Evolutionary conservation across 2,329 filamentous ascomycete species (phyloP), one percentile per base, ranked within the genome.

Genomic region (Capronia coronata): DNA sequence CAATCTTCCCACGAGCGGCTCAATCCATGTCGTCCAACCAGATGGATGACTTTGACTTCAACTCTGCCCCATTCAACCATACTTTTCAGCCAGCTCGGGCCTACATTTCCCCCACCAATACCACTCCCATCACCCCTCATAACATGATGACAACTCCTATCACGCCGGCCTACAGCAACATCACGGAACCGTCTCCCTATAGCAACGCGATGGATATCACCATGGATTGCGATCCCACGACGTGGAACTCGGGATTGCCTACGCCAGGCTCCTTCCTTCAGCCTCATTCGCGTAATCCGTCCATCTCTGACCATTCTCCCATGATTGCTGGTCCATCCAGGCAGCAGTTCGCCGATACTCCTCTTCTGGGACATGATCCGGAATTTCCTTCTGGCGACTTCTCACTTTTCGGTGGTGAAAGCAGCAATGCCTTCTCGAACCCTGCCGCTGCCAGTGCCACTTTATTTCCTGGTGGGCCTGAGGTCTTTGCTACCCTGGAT

Each of bases 161-260:
- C 25, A 61, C 58, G 7, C 58, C 58, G 10, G 52, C 58, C 2
- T 59, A 58, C 43, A 61, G 54, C 54, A 59, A 55, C 44, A 59
- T 61, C 49, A 61, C 59, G 10, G 55, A 50, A 46, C 51, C 54
- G 13, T 59, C 56, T 43, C 56, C 56, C 18, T 54, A 54, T 43
- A 42, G 39, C 19, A 48, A 35, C 4, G 19, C 43, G 9, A 58
- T 55, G 46, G 50, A 58, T 44, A 43, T 57, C n/a, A 38, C 47
- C 2, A 38, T 51, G 39, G 57, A 56, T 23, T 56, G 50, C 49
- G 46, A 44, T 42, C 53, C 53, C 21, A 49, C 47, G 19, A 45
- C 41, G 9, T 57, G 50, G 46, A 48, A 50, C 18, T 46, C 47
- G 14, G 54, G 51, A 13, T 34, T 61, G 10, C 59, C 54, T n/a